A percentile compares a stretch with the other conserved stretches of the same genome.
Evolutionary conservation across 1,284 basidiomycete genomes (phyloP).

Genomic region (Heterobasidion parviporum): DNA sequence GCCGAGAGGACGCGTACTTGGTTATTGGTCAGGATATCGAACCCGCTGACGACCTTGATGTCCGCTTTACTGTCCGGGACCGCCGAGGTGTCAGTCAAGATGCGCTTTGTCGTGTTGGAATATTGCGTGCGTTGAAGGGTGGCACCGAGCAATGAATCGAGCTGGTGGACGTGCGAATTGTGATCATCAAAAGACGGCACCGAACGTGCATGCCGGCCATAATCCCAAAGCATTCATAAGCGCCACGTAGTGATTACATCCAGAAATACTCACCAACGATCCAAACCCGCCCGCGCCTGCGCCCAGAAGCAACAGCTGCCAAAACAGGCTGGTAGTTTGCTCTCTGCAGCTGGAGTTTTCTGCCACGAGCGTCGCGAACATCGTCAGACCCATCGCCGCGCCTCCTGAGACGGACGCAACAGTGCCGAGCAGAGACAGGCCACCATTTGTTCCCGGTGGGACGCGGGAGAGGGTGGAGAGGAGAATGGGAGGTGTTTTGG

Average conservation of each 20-base stretch:
- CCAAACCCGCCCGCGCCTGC: conserved; percentile 63
- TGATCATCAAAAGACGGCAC: neutral
- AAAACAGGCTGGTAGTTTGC: conserved; percentile 26
- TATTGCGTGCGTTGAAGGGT: conserved; percentile 82
- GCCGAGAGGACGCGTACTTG: conserved; percentile 37
- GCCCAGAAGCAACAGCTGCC: conserved; percentile 50
- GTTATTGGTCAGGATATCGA: conserved; percentile 74
- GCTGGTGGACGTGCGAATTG: conserved; percentile 24
- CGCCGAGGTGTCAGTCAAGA: conserved; percentile 54
- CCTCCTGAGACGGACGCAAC: conserved; percentile 72
- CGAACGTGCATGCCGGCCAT: neutral
- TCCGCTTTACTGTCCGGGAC: conserved; percentile 18
- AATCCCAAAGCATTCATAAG: neutral
- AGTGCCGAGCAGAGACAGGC: conserved; percentile 70
- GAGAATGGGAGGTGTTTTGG: conserved; percentile 57
- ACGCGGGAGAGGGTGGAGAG: conserved; percentile 69
- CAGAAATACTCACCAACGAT: conserved; percentile 49
- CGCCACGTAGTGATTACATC: neutral
- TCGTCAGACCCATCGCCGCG: conserved; percentile 54
- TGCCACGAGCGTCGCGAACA: conserved; percentile 48
- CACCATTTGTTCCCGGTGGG: conserved; percentile 91
- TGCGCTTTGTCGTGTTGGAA: conserved; percentile 49
- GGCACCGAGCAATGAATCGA: conserved; percentile 85
- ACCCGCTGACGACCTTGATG: conserved; percentile 59
- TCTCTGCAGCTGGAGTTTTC: conserved; percentile 50